Evolutionary conservation across 139 green algal species (phyloP).

Genomic region (Coelastrella sp.): DNA sequence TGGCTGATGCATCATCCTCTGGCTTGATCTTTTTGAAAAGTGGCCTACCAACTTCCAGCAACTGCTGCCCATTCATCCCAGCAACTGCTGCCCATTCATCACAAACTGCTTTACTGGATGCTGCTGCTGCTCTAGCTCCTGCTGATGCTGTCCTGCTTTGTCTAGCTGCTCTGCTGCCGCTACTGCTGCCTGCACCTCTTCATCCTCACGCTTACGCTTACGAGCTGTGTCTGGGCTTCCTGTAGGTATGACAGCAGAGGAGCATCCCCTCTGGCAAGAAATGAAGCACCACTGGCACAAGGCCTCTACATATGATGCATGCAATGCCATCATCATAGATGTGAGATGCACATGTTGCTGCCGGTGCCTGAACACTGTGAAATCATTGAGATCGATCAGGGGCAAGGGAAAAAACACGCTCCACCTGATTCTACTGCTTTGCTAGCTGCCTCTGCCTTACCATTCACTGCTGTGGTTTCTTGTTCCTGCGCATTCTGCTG

Average conservation of each 20-base stretch:
- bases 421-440: neutral
- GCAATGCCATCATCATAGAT: neutral
- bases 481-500: neutral
- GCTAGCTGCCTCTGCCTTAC: neutral
- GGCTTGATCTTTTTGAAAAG: neutral
- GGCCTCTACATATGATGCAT: neutral
- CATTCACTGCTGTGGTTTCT: neutral
- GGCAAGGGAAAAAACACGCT: neutral
- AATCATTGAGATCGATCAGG: neutral
- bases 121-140: slow-evolving; percentile 4
- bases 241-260: neutral
- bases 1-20: slow-evolving; percentile 3
- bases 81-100: neutral
- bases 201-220: slow-evolving; percentile 40
- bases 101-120: neutral
- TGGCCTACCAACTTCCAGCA: neutral
- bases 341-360: neutral
- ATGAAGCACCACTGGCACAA: neutral
- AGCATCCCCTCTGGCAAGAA: neutral
- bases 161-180: slow-evolving; percentile 31
- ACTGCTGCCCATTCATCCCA: slow-evolving; percentile 45
- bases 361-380: neutral
- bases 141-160: slow-evolving; percentile 8
- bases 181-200: slow-evolving; percentile 22
- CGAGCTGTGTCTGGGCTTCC: slow-evolving; percentile 39